Percentiles rank a stretch among this genome's conserved stretches.
Conservation (phyloP, 805 yeast species). For the Peterozyma toletana region DNA sequence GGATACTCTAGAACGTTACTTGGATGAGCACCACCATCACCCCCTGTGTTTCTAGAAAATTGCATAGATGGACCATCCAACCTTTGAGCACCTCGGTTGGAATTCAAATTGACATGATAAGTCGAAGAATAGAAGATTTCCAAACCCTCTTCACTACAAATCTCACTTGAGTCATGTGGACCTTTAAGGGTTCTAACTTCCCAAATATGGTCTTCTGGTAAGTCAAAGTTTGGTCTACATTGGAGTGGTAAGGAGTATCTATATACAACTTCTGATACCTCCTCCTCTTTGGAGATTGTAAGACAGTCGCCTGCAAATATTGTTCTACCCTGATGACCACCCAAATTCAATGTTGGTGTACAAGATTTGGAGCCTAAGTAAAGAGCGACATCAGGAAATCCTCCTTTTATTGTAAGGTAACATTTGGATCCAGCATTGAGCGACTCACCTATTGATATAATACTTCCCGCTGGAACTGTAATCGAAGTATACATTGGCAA, state of each 20-base stretch:
- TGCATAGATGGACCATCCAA: constrained; percentile 20
- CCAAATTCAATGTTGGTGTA: constrained; percentile 18
- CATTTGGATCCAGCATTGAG: constrained; percentile 12
- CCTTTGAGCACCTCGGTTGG: constrained; percentile 22
- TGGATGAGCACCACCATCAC: constrained; percentile 25
- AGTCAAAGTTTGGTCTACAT: constrained; percentile 12
- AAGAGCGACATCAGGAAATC: constrained; percentile 20
- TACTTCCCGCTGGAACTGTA: constrained; percentile 14
- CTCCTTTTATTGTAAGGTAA: constrained; percentile 22
- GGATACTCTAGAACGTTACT: constrained; percentile 20
- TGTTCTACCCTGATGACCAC: constrained; percentile 24
- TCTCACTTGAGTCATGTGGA: constrained; percentile 22
- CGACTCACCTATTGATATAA: constrained; percentile 17
- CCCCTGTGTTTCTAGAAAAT: constrained; percentile 17
- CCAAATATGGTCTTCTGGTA: constrained; percentile 12
- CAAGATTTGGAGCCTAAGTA: constrained; percentile 22
- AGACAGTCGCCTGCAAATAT: constrained; percentile 22
- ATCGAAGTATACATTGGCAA: constrained; percentile 18
- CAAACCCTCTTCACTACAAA: constrained; percentile 17
- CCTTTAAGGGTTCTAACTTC: constrained; percentile 18
- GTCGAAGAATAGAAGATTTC: constrained; percentile 13
- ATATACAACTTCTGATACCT: constrained; percentile 1
- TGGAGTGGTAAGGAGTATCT: constrained; percentile 13
- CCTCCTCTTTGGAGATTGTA: constrained; percentile 6
- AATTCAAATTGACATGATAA: constrained; percentile 19